A percentile compares a stretch with the other conserved stretches of the same genome.
Evolutionary conservation across 176 grass and related monocot species (phyloP).

Genomic region (Microstegium vimineum): DNA sequence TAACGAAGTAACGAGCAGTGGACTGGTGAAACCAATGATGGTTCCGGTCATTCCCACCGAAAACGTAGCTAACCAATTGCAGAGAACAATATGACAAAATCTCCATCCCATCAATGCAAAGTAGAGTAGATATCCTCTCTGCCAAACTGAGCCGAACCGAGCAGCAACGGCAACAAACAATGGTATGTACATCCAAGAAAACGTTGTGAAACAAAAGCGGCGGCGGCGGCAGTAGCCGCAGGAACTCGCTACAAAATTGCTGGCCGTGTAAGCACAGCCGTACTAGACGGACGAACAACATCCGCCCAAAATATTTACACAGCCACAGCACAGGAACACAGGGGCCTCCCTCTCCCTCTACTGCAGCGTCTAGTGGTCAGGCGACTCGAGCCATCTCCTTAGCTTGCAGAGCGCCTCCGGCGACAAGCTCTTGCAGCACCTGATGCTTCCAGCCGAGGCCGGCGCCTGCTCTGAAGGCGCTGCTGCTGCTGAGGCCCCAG

Average conservation of each 20-base stretch:
- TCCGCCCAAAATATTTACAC: slow-evolving; percentile 23
- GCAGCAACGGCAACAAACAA: not conserved
- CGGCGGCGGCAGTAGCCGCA: not conserved
- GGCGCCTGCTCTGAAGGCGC: not conserved
- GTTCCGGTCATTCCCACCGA: too few relatives aligned
- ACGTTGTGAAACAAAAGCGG: not conserved
- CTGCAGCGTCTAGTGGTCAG: slow-evolving; percentile 21
- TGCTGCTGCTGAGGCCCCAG: not conserved
- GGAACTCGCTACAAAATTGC: slow-evolving; percentile 52
- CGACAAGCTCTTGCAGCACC: slow-evolving; percentile 70
- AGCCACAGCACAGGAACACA: not conserved
- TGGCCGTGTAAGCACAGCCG: slow-evolving; percentile 17
- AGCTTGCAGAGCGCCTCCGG: slow-evolving; percentile 62
- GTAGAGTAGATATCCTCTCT: not conserved
- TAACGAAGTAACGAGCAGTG: too few relatives aligned
- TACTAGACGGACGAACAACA: not conserved
- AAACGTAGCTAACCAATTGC: not conserved
- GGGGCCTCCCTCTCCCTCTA: not conserved
- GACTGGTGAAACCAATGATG: too few relatives aligned
- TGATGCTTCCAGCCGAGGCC: not conserved
- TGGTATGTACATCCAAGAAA: slow-evolving; percentile 31
- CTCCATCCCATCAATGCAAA: not conserved
- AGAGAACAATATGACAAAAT: not conserved
- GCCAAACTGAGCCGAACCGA: not conserved
- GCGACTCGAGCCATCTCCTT: slow-evolving; percentile 53